phyloP scores from a whole-genome alignment of 139 green algal genomes.

The Raphidocelis subcapitata region DNA sequence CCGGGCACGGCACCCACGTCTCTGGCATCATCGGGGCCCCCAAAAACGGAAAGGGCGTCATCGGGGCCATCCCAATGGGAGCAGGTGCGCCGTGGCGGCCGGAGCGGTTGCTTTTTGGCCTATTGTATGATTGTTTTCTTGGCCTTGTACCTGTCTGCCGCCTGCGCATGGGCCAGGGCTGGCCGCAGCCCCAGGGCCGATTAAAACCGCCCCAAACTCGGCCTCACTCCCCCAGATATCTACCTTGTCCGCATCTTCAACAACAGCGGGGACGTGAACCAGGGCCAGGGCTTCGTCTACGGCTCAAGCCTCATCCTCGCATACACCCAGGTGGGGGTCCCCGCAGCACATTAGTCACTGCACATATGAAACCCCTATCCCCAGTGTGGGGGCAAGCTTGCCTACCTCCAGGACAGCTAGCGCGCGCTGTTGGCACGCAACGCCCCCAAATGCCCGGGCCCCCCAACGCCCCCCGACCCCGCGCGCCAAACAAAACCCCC shows the following conservation, averaged over 20 bases:
- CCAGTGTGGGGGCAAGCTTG: not conserved
- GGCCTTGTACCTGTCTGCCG: too few relatives aligned
- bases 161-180: too few relatives aligned
- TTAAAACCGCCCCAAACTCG: too few relatives aligned
- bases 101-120: too few relatives aligned
- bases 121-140: too few relatives aligned
- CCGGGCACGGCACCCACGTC: slow-evolving; percentile 23
- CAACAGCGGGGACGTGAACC: slow-evolving; percentile 24
- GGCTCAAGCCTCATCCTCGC: slow-evolving; percentile 21
- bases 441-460: not conserved
- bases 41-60: slow-evolving; percentile 3
- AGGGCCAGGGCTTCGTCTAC: slow-evolving; percentile 27
- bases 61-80: slow-evolving; percentile 13
- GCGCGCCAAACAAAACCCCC: not conserved
- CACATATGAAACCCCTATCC: too few relatives aligned
- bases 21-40: slow-evolving; percentile 16
- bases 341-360: slow-evolving; percentile 4
- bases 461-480: too few relatives aligned
- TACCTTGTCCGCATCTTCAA: slow-evolving; percentile 23
- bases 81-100: not conserved
- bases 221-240: not conserved
- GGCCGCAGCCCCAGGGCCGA: too few relatives aligned
- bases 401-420: not conserved
- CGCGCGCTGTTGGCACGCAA: not conserved
- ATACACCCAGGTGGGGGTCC: slow-evolving; percentile 22